These are phyloP conservation scores for Crotalaria pallida DNA, from an alignment of 306 rosid genomes.

Conservation along the genomic window DNA sequence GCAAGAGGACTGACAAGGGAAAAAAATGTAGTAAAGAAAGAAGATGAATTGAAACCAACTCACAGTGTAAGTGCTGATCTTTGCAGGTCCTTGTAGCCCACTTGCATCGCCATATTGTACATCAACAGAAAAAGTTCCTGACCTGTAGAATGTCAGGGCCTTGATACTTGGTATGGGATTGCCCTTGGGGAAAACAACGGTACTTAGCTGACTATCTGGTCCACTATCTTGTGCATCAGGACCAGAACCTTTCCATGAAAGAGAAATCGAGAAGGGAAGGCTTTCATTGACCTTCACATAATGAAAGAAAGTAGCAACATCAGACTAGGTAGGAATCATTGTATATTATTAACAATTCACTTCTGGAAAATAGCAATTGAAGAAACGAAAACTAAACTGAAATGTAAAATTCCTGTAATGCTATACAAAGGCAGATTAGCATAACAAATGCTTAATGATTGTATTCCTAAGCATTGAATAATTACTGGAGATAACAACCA, in stretches of 20 bases:
- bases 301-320: not conserved
- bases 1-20: not conserved
- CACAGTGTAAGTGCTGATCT: slow-evolving; percentile 79
- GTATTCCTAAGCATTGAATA: not conserved
- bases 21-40: not conserved
- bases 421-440: not conserved
- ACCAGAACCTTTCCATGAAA: slow-evolving; percentile 79
- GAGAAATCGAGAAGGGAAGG: slow-evolving; percentile 67
- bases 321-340: not conserved
- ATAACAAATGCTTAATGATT: not conserved
- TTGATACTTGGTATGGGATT: slow-evolving; percentile 70
- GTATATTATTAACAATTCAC: not conserved
- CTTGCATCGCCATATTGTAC: slow-evolving; percentile 55
- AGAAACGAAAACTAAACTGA: not conserved
- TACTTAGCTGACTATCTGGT: slow-evolving; percentile 48
- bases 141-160: slow-evolving; percentile 66
- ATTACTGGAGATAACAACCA: not conserved
- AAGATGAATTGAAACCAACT: not conserved
- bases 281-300: slow-evolving; percentile 69
- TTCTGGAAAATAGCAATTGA: not conserved
- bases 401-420: not conserved
- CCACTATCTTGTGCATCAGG: slow-evolving; percentile 59
- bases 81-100: slow-evolving; percentile 57
- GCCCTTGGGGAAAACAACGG: slow-evolving; percentile 76
- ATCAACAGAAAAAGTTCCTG: slow-evolving; percentile 73